phyloP scores from a whole-genome alignment of 2,329 filamentous ascomycete genomes.

The Exophiala sp. region DNA sequence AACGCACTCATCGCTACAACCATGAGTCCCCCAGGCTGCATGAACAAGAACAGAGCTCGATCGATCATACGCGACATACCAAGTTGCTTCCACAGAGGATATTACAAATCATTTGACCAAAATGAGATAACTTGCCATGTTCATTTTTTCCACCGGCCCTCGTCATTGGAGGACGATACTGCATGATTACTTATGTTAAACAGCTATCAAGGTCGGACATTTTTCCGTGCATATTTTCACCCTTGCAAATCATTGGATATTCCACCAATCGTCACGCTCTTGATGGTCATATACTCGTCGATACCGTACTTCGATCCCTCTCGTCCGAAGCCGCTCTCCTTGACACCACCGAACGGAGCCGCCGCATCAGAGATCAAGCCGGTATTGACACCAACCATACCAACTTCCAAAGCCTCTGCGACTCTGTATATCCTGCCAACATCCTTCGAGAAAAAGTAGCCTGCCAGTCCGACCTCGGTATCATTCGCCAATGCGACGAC shows the following conservation, averaged over 20 bases:
- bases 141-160: too few relatives aligned
- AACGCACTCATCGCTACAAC: too few relatives aligned
- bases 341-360: constrained; percentile 71
- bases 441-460: constrained; percentile 80
- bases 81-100: too few relatives aligned
- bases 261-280: constrained; percentile 64
- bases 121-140: too few relatives aligned
- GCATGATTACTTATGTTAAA: too few relatives aligned
- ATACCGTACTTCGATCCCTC: constrained; percentile 72
- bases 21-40: too few relatives aligned
- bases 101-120: too few relatives aligned
- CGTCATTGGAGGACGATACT: too few relatives aligned
- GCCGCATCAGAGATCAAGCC: constrained; percentile 58
- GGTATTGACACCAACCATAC: constrained; percentile 65
- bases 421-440: constrained; percentile 58
- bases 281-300: constrained; percentile 70
- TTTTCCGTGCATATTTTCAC: constrained; percentile 1
- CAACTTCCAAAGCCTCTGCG: constrained; percentile 54
- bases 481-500: constrained; percentile 80
- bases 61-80: too few relatives aligned
- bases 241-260: constrained; percentile 58
- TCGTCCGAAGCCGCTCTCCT: constrained; percentile 75
- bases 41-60: too few relatives aligned
- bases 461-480: constrained; percentile 81
- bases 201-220: too few relatives aligned